Evolutionary conservation across 495 filamentous ascomycete genomes (phyloP).

Genomic region (Viridothelium virens): DNA sequence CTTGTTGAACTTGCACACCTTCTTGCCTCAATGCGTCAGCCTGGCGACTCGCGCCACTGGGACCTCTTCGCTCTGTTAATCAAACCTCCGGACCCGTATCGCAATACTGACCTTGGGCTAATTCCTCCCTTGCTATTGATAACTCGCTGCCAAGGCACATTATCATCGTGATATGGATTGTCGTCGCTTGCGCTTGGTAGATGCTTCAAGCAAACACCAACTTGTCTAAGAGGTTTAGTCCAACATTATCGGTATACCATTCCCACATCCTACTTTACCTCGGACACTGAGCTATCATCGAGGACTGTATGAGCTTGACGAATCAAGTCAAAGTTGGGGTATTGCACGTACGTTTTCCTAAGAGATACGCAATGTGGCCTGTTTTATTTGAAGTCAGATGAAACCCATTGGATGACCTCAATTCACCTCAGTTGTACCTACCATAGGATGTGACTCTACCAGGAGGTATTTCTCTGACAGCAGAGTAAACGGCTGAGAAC

Average conservation of each 20-base stretch:
- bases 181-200: constrained; percentile 48
- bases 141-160: constrained; percentile 91
- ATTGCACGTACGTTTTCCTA: constrained; percentile 64
- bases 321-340: background rate
- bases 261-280: constrained; percentile 25
- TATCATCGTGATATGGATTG: constrained; percentile 55
- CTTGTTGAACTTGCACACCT: constrained; percentile 32
- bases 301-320: constrained; percentile 15
- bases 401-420: background rate
- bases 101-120: constrained; percentile 58
- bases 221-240: constrained; percentile 48
- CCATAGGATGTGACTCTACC: constrained; percentile 84
- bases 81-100: background rate
- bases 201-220: constrained; percentile 81
- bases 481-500: constrained; percentile 73
- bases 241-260: background rate
- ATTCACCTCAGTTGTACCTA: background rate
- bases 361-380: constrained; percentile 64
- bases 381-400: background rate
- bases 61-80: constrained; percentile 27
- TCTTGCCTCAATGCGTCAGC: constrained; percentile 31
- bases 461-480: constrained; percentile 73
- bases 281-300: constrained; percentile 35
- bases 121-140: constrained; percentile 81
- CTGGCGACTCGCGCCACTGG: constrained; percentile 31